Conservation (phyloP, 306 rosid species). For the Cicer cuneatum region DNA sequence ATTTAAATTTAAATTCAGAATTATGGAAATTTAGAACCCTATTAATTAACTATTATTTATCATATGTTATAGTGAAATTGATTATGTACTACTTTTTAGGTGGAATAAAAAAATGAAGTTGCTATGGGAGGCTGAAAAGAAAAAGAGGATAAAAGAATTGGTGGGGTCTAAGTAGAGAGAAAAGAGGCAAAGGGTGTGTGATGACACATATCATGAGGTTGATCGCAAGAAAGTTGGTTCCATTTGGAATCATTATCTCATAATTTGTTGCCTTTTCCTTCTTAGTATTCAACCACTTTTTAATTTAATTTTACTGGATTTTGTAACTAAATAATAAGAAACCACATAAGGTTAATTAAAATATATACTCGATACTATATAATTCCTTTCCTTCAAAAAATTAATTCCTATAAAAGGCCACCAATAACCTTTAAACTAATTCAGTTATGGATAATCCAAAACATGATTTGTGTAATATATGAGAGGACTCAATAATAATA, state of each 20-base stretch:
- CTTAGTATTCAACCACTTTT: conserved; percentile 31
- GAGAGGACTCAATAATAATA: too few relatives aligned
- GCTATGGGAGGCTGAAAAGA: conserved; percentile 75
- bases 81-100: conserved; percentile 69
- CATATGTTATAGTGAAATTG: conserved; percentile 49
- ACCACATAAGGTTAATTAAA: background rate
- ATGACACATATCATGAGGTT: conserved; percentile 92
- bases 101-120: conserved; percentile 61
- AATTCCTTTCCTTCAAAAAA: too few relatives aligned
- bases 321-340: conserved; percentile 6
- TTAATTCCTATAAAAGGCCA: too few relatives aligned
- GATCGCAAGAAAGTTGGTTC: conserved; percentile 58
- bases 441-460: too few relatives aligned
- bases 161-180: conserved; percentile 26
- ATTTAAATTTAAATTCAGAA: too few relatives aligned
- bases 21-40: too few relatives aligned
- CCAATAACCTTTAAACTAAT: too few relatives aligned
- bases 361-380: too few relatives aligned
- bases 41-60: background rate
- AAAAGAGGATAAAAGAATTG: conserved; percentile 48
- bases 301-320: background rate
- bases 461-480: too few relatives aligned
- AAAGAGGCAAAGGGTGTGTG: conserved; percentile 67
- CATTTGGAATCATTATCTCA: conserved; percentile 85
- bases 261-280: conserved; percentile 73